phyloP scores from a whole-genome alignment of 176 grass and related monocot species.

The Oryza longistaminata region DNA sequence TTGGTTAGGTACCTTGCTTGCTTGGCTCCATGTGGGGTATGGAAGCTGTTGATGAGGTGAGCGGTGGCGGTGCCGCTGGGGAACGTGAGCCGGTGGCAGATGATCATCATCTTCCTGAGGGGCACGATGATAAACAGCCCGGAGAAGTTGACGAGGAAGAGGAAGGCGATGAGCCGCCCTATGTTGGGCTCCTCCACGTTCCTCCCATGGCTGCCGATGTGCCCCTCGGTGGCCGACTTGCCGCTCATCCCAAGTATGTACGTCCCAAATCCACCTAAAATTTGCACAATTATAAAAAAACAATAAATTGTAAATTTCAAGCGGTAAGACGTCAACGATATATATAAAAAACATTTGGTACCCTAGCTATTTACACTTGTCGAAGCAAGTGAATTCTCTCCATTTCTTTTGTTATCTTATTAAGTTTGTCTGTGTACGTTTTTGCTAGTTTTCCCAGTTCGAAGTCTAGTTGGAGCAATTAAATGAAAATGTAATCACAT shows the following conservation, averaged over 20 bases:
- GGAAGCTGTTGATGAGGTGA: constrained; percentile 57
- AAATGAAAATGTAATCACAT: too few species aligned
- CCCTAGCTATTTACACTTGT: too few species aligned
- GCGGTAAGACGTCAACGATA: too few species aligned
- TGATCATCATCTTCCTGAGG: constrained; percentile 48
- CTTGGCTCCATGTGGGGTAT: constrained; percentile 38
- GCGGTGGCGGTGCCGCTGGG: constrained; percentile 52
- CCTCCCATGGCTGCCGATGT: neutral
- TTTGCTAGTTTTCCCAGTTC: too few species aligned
- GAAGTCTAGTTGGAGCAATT: too few species aligned
- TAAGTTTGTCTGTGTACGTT: too few species aligned
- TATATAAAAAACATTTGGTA: too few species aligned
- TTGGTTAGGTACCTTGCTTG: constrained; percentile 16
- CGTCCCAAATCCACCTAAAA: constrained; percentile 42
- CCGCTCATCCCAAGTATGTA: constrained; percentile 40
- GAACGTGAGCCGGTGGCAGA: constrained; percentile 43
- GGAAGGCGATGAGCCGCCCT: constrained; percentile 38
- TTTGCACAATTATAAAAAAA: too few species aligned
- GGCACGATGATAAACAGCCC: constrained; percentile 42
- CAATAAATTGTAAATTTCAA: too few species aligned
- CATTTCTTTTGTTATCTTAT: too few species aligned
- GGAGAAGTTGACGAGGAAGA: constrained; percentile 39
- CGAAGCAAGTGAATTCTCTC: too few species aligned
- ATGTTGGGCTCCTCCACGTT: constrained; percentile 35
- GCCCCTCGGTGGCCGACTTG: constrained; percentile 1